Evolutionary conservation across 116 monocot species (phyloP).

Genomic region (Dioscorea cayenensis): DNA sequence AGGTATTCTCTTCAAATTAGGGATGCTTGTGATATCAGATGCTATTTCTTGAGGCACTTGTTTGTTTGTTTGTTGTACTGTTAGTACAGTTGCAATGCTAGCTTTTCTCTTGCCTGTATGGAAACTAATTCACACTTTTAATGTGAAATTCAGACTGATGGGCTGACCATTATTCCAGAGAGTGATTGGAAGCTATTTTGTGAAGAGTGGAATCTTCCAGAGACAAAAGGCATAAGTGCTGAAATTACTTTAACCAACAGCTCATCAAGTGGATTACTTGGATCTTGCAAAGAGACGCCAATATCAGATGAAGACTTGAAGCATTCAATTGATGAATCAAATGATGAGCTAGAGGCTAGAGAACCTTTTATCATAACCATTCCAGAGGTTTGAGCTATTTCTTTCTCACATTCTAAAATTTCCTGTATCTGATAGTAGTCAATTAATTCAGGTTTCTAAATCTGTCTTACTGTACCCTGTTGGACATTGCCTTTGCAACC

Average conservation of each 20-base stretch:
- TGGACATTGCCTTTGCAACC: too few species aligned
- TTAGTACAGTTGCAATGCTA: too few species aligned
- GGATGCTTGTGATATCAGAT: too few species aligned
- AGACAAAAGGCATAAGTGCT: constrained; percentile 65
- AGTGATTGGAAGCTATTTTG: constrained; percentile 88
- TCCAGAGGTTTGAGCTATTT: constrained; percentile 41
- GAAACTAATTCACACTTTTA: neutral
- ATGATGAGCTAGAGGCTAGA: constrained; percentile 29
- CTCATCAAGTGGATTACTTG: constrained; percentile 23
- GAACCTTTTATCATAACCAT: constrained; percentile 49
- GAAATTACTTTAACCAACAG: constrained; percentile 47
- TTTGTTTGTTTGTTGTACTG: too few species aligned
- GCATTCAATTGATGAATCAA: constrained; percentile 36
- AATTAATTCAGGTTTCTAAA: too few species aligned
- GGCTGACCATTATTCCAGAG: constrained; percentile 64
- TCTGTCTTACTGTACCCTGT: too few species aligned
- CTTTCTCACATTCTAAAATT: neutral
- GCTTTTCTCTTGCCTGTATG: neutral
- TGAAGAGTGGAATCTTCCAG: constrained; percentile 72
- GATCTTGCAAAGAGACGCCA: constrained; percentile 36
- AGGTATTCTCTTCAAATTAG: too few species aligned
- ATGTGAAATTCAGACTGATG: constrained; percentile 55
- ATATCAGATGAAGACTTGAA: constrained; percentile 31
- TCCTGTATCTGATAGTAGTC: too few species aligned
- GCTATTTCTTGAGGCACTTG: too few species aligned